These are phyloP conservation scores for Rhizoclosmatium globosum DNA, from an alignment of 192 early-diverging fungal species.

Conservation along the genomic window DNA sequence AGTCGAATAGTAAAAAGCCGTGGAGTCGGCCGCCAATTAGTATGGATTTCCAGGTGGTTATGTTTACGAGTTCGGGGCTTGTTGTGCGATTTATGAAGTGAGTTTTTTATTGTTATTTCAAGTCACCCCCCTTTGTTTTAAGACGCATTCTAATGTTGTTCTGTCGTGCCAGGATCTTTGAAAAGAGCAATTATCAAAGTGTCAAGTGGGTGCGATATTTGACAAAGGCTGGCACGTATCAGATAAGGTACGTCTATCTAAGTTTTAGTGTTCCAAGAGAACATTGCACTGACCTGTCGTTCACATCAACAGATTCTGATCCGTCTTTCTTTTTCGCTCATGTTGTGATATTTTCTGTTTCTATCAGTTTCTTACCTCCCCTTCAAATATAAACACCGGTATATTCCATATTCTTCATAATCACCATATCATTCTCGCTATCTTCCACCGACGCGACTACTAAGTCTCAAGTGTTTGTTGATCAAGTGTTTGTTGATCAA, in stretches of 20 bases:
- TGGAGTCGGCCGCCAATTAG: constrained; percentile 97
- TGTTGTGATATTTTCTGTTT: no score
- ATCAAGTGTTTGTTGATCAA: no score
- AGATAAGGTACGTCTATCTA: constrained; percentile 57
- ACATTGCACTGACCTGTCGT: no score
- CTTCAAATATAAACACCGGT: no score
- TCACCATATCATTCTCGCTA: no score
- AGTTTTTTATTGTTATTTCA: background rate
- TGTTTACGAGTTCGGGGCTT: constrained; percentile 97
- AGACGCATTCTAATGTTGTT: background rate
- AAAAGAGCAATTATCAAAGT: constrained; percentile 93
- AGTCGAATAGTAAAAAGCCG: constrained; percentile 82
- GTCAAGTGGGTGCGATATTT: constrained; percentile 99
- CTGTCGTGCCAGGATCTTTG: constrained; percentile 69
- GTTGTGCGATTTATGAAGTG: constrained; percentile 96
- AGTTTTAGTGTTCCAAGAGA: no score
- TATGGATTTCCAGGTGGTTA: constrained; percentile 92
- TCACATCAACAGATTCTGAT: background rate
- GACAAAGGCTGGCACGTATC: constrained; percentile 94
- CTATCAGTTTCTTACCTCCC: no score
- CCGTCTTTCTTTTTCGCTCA: background rate
- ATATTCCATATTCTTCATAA: no score
- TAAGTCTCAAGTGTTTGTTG: no score
- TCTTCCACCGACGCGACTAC: no score
- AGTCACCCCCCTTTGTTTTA: background rate